Conservation (phyloP, 306 rosid species). For the Vicia villosa region DNA sequence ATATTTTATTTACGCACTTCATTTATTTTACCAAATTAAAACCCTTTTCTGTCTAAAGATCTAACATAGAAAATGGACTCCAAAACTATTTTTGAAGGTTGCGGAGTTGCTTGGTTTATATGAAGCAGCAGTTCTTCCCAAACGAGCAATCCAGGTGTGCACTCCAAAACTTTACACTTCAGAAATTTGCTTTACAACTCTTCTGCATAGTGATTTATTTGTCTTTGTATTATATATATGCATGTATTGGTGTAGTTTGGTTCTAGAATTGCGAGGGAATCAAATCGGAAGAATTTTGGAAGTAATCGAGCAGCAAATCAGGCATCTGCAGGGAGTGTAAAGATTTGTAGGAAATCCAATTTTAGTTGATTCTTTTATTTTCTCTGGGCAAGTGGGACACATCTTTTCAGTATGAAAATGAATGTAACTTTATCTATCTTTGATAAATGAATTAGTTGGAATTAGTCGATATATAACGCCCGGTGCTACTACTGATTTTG, state of each 20-base stretch:
- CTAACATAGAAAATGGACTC: neutral
- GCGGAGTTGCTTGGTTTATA: slow-evolving; percentile 80
- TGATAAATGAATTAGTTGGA: slow-evolving; percentile 3
- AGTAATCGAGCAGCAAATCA: slow-evolving; percentile 98
- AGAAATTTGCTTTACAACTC: slow-evolving; percentile 20
- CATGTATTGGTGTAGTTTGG: slow-evolving; percentile 70
- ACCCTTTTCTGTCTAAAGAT: neutral
- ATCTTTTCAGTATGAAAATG: neutral
- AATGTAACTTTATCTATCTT: neutral
- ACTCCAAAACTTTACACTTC: slow-evolving; percentile 21
- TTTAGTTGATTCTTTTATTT: slow-evolving; percentile 31
- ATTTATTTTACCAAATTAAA: slow-evolving; percentile 12
- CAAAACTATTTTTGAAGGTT: slow-evolving; percentile 55
- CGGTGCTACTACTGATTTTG: neutral
- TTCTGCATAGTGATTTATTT: slow-evolving; percentile 22
- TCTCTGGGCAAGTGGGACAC: neutral
- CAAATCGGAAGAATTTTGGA: slow-evolving; percentile 84
- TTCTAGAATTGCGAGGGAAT: slow-evolving; percentile 93
- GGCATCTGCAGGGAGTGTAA: slow-evolving; percentile 90
- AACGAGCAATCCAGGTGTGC: slow-evolving; percentile 94
- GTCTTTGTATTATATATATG: slow-evolving; percentile 27
- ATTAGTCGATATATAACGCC: neutral
- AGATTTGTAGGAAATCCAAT: slow-evolving; percentile 48
- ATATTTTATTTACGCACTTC: neutral
- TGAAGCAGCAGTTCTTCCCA: slow-evolving; percentile 89